phyloP scores from a whole-genome alignment of 2,329 filamentous ascomycete genomes.

The Grosmannia clavigera region DNA sequence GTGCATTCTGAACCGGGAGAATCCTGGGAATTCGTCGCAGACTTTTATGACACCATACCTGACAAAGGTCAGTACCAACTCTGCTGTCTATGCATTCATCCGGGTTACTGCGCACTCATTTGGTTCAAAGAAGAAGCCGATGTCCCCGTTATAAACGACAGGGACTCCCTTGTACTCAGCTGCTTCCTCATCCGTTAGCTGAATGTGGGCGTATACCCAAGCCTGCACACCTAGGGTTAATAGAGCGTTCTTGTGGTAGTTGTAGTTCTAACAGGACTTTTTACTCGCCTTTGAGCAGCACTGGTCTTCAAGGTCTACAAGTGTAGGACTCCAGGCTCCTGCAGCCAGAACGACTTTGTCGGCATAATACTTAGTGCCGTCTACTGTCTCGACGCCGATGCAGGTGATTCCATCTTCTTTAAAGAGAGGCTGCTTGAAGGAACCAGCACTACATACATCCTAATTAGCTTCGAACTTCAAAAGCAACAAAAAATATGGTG shows the following conservation, averaged over 20 bases:
- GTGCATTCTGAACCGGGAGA: conserved; percentile 22
- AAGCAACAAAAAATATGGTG: no score
- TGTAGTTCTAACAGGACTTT: no score
- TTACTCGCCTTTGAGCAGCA: conserved; percentile 21
- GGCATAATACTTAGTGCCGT: conserved; percentile 5
- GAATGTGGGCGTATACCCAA: conserved; percentile 33
- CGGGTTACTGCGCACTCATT: conserved; percentile 18
- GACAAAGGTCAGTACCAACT: neutral
- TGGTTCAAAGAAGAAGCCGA: conserved; percentile 37
- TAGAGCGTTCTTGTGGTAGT: neutral
- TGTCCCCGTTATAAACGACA: conserved; percentile 32
- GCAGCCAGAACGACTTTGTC: conserved; percentile 21
- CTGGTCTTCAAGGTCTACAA: conserved; percentile 25
- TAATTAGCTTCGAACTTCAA: no score
- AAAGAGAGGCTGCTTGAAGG: conserved; percentile 3
- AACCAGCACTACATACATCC: neutral
- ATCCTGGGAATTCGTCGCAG: conserved; percentile 27
- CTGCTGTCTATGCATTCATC: neutral
- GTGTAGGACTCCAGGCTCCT: conserved; percentile 23
- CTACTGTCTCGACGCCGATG: conserved; percentile 4
- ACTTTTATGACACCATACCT: conserved; percentile 22
- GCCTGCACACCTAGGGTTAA: conserved; percentile 13
- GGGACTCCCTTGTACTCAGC: conserved; percentile 27
- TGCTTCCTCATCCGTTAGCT: conserved; percentile 26
- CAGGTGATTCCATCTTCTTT: neutral